Percentiles rank a stretch among this genome's conserved stretches.
Conservation (phyloP, 305 asterid genomes). For the Fraxinus dipetala region DNA sequence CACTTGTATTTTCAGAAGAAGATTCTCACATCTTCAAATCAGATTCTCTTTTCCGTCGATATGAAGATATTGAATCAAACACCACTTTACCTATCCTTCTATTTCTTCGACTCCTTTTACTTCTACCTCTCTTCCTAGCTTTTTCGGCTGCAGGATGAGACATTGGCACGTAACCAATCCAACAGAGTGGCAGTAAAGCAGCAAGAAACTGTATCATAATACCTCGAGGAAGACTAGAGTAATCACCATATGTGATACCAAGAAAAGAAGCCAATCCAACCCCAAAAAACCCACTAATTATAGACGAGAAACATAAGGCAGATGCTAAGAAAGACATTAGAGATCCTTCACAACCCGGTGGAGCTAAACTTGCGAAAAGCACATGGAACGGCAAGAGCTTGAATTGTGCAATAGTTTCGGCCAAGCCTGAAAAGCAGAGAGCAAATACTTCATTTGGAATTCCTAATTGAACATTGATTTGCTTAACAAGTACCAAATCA, state of each 20-base stretch:
- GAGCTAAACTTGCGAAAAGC: slow-evolving; percentile 67
- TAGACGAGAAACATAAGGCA: slow-evolving; percentile 63
- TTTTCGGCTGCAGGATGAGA: slow-evolving; percentile 38
- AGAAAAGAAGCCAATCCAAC: slow-evolving; percentile 66
- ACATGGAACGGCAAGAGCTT: slow-evolving; percentile 75
- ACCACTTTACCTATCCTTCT: slow-evolving; percentile 58
- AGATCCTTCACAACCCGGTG: slow-evolving; percentile 80
- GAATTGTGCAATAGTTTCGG: slow-evolving; percentile 76
- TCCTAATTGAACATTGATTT: slow-evolving; percentile 53
- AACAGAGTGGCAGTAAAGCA: slow-evolving; percentile 58
- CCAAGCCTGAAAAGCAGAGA: slow-evolving; percentile 70
- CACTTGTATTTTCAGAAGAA: neutral
- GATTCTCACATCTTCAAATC: slow-evolving; percentile 38
- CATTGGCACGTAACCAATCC: slow-evolving; percentile 52
- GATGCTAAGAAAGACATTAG: slow-evolving; percentile 72
- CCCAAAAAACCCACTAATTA: slow-evolving; percentile 66
- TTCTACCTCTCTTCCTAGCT: slow-evolving; percentile 35
- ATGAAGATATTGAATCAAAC: slow-evolving; percentile 43
- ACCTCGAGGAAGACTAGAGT: slow-evolving; percentile 62
- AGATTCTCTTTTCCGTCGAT: slow-evolving; percentile 54
- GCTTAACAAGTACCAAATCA: slow-evolving; percentile 65
- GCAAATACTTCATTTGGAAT: slow-evolving; percentile 65
- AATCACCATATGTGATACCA: slow-evolving; percentile 57
- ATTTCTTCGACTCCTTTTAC: slow-evolving; percentile 44
- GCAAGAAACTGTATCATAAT: slow-evolving; percentile 62